phyloP scores from a whole-genome alignment of 2,329 filamentous ascomycete species.

The Dactylellina haptotyla region DNA sequence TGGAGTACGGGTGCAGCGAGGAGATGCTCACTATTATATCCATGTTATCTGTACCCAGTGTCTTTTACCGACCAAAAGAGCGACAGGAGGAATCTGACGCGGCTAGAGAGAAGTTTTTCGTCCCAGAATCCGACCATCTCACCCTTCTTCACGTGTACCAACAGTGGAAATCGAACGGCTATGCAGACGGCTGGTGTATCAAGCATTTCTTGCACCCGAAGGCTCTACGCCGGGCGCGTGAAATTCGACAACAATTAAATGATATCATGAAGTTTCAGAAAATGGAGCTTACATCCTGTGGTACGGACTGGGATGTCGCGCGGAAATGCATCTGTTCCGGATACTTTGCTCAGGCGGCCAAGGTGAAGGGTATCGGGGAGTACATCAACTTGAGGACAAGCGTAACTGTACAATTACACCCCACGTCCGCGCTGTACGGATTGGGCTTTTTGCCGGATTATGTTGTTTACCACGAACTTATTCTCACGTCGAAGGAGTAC shows the following conservation, averaged over 20 bases:
- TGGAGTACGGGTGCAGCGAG: slow-evolving; percentile 90
- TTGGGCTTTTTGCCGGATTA: slow-evolving; percentile 94
- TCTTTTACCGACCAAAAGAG: slow-evolving; percentile 97
- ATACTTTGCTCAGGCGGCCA: slow-evolving; percentile 97
- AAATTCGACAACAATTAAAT: slow-evolving; percentile 90
- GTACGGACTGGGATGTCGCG: slow-evolving; percentile 96
- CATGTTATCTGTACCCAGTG: slow-evolving; percentile 95
- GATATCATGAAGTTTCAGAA: slow-evolving; percentile 96
- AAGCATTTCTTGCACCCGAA: slow-evolving; percentile 97
- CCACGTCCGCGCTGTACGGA: slow-evolving; percentile 91
- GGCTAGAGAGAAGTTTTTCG: slow-evolving; percentile 96
- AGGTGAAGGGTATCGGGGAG: slow-evolving; percentile 94
- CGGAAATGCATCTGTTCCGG: slow-evolving; percentile 96
- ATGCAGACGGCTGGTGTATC: slow-evolving; percentile 89
- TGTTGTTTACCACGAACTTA: slow-evolving; percentile 96
- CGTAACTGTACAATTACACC: slow-evolving; percentile 92
- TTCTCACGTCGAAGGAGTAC: slow-evolving; percentile 95
- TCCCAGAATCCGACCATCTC: slow-evolving; percentile 95
- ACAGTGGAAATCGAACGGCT: slow-evolving; percentile 92
- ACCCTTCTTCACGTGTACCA: slow-evolving; percentile 95
- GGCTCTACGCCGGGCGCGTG: slow-evolving; percentile 86
- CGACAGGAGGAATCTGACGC: slow-evolving; percentile 95
- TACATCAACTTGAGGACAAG: slow-evolving; percentile 96
- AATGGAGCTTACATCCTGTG: slow-evolving; percentile 86
- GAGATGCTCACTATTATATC: slow-evolving; percentile 98